Conservation (phyloP, 345 rosid genomes). For the Bruguiera sexangula region DNA sequence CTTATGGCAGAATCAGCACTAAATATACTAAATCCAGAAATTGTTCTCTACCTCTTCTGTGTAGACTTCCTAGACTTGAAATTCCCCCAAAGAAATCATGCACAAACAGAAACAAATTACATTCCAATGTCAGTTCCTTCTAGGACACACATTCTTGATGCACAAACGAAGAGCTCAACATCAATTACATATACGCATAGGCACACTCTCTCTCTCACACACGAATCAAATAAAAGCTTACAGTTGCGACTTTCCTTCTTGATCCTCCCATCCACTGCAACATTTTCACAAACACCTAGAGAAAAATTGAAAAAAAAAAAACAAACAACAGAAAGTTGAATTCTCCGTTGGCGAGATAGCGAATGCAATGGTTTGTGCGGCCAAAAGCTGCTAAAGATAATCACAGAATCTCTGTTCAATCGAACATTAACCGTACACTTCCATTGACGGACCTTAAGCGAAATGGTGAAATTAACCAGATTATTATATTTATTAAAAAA, state of each 20-base stretch:
- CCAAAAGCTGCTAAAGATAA: too few species aligned
- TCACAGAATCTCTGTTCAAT: too few species aligned
- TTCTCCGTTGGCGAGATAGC: background rate
- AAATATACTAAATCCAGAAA: background rate
- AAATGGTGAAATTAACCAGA: too few species aligned
- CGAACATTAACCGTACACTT: too few species aligned
- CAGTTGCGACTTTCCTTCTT: conserved; percentile 72
- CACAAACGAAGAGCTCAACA: too few species aligned
- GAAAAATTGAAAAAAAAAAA: background rate
- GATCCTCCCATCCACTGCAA: conserved; percentile 98
- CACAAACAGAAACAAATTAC: conserved; percentile 13
- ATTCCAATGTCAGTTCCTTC: background rate
- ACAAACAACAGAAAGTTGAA: background rate
- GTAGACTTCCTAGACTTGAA: conserved; percentile 55
- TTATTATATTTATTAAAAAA: too few species aligned
- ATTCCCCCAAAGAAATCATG: conserved; percentile 7
- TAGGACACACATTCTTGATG: too few species aligned
- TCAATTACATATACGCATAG: too few species aligned
- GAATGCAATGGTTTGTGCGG: background rate
- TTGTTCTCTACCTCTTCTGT: conserved; percentile 42
- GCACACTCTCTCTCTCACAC: background rate
- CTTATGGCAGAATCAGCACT: background rate
- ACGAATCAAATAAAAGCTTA: conserved; percentile 17
- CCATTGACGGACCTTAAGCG: too few species aligned
- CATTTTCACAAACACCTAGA: conserved; percentile 34